Evolutionary conservation across 306 rosid species (phyloP).

Genomic region (Dryas alaskensis): DNA sequence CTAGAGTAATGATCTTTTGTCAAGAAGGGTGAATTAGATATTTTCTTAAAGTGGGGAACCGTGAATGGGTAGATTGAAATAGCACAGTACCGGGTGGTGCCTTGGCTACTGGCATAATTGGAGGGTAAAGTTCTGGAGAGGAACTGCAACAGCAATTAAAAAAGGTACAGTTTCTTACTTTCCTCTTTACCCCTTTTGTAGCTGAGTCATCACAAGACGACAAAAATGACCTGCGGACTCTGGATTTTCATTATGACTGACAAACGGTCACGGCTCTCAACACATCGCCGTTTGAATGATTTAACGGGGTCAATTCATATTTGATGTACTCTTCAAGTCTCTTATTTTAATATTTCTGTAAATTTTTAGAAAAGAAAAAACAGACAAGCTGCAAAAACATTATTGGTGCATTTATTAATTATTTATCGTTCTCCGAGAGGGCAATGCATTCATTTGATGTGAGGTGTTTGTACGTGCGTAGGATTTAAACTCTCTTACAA

Average conservation of each 20-base stretch:
- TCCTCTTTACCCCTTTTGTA: neutral
- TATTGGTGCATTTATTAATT: too few species aligned
- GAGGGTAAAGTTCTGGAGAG: neutral
- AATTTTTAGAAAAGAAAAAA: too few species aligned
- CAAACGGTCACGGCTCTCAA: neutral
- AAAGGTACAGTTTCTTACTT: neutral
- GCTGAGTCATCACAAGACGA: constrained; percentile 19
- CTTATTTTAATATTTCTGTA: too few species aligned
- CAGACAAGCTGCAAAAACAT: too few species aligned
- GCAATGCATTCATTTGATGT: too few species aligned
- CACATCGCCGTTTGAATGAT: neutral
- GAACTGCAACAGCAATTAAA: neutral
- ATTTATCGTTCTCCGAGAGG: too few species aligned
- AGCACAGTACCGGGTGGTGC: neutral
- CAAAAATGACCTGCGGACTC: neutral
- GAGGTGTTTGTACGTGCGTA: too few species aligned
- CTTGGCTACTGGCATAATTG: neutral
- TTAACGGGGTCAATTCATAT: neutral
- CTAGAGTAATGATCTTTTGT: neutral
- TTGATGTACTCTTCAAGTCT: too few species aligned
- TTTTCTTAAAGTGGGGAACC: too few species aligned
- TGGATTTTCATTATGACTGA: neutral
- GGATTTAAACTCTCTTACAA: too few species aligned
- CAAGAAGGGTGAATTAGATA: too few species aligned
- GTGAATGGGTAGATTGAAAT: too few species aligned